Percentiles rank a stretch among this genome's conserved stretches.
Conservation (phyloP, 2,329 filamentous ascomycete species). For the Podosphaera aphanis region DNA sequence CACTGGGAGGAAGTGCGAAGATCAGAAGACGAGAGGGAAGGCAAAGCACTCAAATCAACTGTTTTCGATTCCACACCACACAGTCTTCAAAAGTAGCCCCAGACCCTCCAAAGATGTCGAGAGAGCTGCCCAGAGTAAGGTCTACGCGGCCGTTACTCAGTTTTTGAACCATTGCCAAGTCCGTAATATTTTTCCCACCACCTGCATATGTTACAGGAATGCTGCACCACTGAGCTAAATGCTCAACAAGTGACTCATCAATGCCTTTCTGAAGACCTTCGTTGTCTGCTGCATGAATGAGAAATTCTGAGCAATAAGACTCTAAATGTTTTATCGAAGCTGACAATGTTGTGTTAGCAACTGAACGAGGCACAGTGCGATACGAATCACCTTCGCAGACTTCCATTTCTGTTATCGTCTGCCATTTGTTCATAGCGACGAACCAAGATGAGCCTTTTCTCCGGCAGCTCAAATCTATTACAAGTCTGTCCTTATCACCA, state of each 20-base stretch:
- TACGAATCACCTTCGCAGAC: slow-evolving; percentile 48
- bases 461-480: slow-evolving; percentile 87
- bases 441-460: slow-evolving; percentile 55
- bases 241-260: slow-evolving; percentile 59
- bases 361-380: background rate
- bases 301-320: slow-evolving; percentile 85
- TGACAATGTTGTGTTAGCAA: slow-evolving; percentile 18
- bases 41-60: slow-evolving; percentile 10
- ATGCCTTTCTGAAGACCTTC: slow-evolving; percentile 84
- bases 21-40: too few relatives aligned
- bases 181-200: slow-evolving; percentile 61
- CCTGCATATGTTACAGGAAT: slow-evolving; percentile 94
- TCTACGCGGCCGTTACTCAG: slow-evolving; percentile 68
- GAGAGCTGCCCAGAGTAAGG: slow-evolving; percentile 81
- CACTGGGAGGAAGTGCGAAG: too few relatives aligned
- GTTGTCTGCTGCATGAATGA: slow-evolving; percentile 92
- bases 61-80: slow-evolving; percentile 55
- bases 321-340: slow-evolving; percentile 62
- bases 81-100: slow-evolving; percentile 78
- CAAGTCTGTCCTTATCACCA: slow-evolving; percentile 56
- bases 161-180: slow-evolving; percentile 58
- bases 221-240: slow-evolving; percentile 61
- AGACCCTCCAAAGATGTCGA: slow-evolving; percentile 84
- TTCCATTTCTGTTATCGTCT: slow-evolving; percentile 91
- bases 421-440: slow-evolving; percentile 99